Percentiles rank a stretch among this genome's conserved stretches.
phyloP scores from a whole-genome alignment of 1,284 basidiomycete genomes.

The Trametes pubescens region DNA sequence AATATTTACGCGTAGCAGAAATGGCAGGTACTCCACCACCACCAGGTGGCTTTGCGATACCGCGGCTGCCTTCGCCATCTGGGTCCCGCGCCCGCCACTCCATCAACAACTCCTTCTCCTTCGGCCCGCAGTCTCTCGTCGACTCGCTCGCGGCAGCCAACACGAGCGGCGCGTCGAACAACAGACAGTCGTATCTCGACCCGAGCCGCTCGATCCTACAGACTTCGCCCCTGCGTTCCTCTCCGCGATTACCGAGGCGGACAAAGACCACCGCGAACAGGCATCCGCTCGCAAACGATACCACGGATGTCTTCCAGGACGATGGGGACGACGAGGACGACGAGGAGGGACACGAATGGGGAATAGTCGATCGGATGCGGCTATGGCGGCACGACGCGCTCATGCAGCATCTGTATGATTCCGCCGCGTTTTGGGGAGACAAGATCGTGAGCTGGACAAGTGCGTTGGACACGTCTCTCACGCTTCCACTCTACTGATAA shows the following conservation, averaged over 20 bases:
- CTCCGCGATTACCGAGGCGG: slow-evolving; percentile 56
- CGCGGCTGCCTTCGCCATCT: slow-evolving; percentile 50
- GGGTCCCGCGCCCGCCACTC: slow-evolving; percentile 65
- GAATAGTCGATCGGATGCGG: slow-evolving; percentile 93
- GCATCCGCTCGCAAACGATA: slow-evolving; percentile 80
- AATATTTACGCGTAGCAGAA: neutral
- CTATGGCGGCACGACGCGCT: slow-evolving; percentile 97
- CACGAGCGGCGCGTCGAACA: slow-evolving; percentile 60
- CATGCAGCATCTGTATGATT: slow-evolving; percentile 97
- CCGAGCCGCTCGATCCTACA: slow-evolving; percentile 79
- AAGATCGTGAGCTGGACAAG: slow-evolving; percentile 95
- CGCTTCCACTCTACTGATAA: neutral
- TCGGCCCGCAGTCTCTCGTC: slow-evolving; percentile 76
- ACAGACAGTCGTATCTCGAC: slow-evolving; percentile 68
- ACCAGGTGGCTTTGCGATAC: slow-evolving; percentile 47
- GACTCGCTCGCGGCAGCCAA: slow-evolving; percentile 71
- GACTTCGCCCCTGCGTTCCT: slow-evolving; percentile 70
- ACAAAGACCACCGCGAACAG: slow-evolving; percentile 58
- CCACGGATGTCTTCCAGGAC: slow-evolving; percentile 78
- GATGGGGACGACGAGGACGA: slow-evolving; percentile 56
- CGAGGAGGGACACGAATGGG: slow-evolving; percentile 76
- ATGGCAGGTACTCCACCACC: slow-evolving; percentile 46
- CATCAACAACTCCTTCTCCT: slow-evolving; percentile 83
- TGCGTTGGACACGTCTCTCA: slow-evolving; percentile 52
- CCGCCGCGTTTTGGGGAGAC: slow-evolving; percentile 98